These are phyloP conservation scores for Phytomonas francai DNA, from an alignment of 208 protist genomes.

Conservation along the genomic window DNA sequence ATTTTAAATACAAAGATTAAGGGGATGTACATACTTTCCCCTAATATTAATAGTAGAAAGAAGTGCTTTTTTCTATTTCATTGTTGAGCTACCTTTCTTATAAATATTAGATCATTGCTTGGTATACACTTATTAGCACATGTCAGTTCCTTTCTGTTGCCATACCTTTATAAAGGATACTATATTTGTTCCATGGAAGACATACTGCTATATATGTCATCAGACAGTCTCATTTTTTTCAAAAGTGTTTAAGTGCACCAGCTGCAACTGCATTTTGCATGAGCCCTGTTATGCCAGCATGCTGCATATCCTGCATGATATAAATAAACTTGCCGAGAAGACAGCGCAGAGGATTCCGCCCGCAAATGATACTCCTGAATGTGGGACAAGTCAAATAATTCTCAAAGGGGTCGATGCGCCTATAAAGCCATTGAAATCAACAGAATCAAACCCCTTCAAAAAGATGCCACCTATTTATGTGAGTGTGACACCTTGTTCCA, in stretches of 20 bases:
- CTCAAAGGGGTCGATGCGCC: not conserved
- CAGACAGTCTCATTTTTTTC: not conserved
- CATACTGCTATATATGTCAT: not conserved
- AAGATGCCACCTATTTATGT: not conserved
- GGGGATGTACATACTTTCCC: not conserved
- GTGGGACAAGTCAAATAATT: not conserved
- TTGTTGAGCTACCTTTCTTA: not conserved
- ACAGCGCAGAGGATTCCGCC: not conserved
- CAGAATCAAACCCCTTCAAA: not conserved
- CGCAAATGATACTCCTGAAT: not conserved
- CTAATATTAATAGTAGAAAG: not conserved
- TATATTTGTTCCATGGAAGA: not conserved
- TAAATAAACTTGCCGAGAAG: not conserved
- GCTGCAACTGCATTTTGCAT: not conserved
- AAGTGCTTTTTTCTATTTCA: not conserved
- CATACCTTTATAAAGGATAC: not conserved
- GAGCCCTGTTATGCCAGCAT: not conserved
- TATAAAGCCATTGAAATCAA: not conserved
- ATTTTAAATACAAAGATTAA: slow-evolving; percentile 11
- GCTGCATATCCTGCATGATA: not conserved
- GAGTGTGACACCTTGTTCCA: not conserved
- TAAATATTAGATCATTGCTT: not conserved
- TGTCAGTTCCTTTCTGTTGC: not conserved
- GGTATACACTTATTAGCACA: not conserved
- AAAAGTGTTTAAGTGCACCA: not conserved